phyloP scores from a whole-genome alignment of 371 early-diverging fungal genomes.

The Nematocida parisii region DNA sequence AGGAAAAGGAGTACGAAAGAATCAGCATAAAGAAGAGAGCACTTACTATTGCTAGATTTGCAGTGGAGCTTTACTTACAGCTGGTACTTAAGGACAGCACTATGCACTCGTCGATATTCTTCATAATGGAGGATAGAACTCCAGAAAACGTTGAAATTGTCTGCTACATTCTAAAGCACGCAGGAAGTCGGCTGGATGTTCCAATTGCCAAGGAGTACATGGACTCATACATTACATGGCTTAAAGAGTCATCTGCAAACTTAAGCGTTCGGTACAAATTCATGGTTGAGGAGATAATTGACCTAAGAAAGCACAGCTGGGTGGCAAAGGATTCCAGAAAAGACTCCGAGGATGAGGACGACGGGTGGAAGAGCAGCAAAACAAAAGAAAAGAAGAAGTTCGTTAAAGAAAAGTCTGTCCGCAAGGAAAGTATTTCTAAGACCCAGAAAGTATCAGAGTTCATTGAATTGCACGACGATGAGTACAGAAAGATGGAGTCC shows the following conservation, averaged over 20 bases:
- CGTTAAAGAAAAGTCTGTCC: conserved; percentile 10
- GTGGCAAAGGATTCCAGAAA: conserved; percentile 1
- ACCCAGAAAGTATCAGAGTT: conserved; percentile 15
- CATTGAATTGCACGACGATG: conserved; percentile 10
- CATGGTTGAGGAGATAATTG: conserved; percentile 51
- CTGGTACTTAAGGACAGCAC: conserved; percentile 17
- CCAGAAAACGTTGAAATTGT: conserved; percentile 50
- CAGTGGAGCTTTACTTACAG: conserved; percentile 15
- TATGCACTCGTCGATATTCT: conserved; percentile 11
- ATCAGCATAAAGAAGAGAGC: conserved; percentile 42
- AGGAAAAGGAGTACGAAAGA: conserved; percentile 50
- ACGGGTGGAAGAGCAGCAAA: conserved; percentile 32
- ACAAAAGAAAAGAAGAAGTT: conserved; percentile 39
- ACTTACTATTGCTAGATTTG: conserved; percentile 14
- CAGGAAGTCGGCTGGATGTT: conserved; percentile 17
- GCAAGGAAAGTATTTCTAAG: background rate
- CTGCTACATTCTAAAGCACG: conserved; percentile 47
- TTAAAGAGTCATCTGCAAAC: conserved; percentile 5
- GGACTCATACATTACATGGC: conserved; percentile 34
- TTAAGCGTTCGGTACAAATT: conserved; percentile 24
- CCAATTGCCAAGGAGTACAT: background rate
- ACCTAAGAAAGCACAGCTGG: conserved; percentile 25
- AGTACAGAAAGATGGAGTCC: conserved; percentile 28
- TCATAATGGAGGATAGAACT: background rate
- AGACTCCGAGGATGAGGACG: background rate